phyloP scores from a whole-genome alignment of 2,329 filamentous ascomycete species.

The Pseudopithomyces maydicus region DNA sequence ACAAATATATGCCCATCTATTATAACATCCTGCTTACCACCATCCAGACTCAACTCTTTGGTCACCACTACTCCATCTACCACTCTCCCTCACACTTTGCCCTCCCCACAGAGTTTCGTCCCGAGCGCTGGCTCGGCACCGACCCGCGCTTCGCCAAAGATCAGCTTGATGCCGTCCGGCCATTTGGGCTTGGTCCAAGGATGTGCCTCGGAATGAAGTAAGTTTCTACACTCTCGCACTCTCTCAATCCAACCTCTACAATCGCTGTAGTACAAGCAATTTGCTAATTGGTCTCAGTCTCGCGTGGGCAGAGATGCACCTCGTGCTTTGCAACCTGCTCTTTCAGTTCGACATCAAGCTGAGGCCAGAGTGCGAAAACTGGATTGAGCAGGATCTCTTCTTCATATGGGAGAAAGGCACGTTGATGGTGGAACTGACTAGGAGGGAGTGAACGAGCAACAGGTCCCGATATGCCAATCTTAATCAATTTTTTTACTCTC shows the following conservation, averaged over 20 bases:
- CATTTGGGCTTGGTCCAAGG: conserved; percentile 20
- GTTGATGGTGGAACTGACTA: not conserved
- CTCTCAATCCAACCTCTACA: not conserved
- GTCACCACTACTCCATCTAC: conserved; percentile 21
- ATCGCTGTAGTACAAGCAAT: not conserved
- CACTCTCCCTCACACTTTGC: conserved; percentile 25
- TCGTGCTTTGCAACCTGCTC: conserved; percentile 45
- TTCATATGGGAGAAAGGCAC: conserved; percentile 5
- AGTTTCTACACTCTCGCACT: not conserved
- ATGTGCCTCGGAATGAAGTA: conserved; percentile 22
- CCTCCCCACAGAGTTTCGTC: conserved; percentile 22
- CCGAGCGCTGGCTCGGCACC: conserved; percentile 29
- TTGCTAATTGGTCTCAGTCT: conserved; percentile 17
- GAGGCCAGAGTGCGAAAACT: conserved; percentile 2
- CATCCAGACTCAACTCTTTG: conserved; percentile 15
- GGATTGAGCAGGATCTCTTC: conserved; percentile 4
- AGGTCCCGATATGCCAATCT: not conserved
- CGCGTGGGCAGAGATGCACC: conserved; percentile 44
- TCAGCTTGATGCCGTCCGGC: conserved; percentile 32
- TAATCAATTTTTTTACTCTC: no score
- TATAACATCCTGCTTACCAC: not conserved
- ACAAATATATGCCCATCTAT: not conserved
- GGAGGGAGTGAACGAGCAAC: not conserved
- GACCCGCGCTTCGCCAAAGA: conserved; percentile 29
- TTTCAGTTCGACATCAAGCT: conserved; percentile 45